Conservation (phyloP, 257 asterid genomes). For the Solanum virginianum region DNA sequence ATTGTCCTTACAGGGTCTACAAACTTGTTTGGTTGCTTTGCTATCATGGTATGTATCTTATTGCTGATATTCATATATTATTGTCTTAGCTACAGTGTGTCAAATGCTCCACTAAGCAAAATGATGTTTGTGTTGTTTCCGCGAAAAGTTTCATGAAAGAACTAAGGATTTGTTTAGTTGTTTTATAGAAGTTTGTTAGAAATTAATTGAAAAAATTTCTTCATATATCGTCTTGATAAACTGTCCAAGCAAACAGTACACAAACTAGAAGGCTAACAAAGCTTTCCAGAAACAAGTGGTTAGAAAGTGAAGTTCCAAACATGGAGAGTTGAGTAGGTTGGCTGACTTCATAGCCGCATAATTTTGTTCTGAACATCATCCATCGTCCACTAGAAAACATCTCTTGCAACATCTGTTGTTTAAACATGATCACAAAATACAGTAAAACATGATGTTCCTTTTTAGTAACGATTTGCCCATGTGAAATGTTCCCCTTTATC, state of each 20-base stretch:
- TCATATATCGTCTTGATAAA: background rate
- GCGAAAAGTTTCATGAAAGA: background rate
- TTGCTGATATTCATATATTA: background rate
- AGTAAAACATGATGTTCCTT: background rate
- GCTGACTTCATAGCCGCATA: background rate
- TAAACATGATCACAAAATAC: background rate
- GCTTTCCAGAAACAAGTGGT: background rate
- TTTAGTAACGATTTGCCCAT: background rate
- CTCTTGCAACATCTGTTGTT: background rate
- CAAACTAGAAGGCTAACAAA: background rate
- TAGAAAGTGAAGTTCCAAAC: background rate
- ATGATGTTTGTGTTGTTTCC: background rate
- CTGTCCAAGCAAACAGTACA: background rate
- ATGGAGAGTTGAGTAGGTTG: background rate
- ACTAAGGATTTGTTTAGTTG: background rate
- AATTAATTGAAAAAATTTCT: background rate
- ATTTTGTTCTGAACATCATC: background rate
- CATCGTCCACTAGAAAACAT: background rate
- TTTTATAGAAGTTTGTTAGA: background rate
- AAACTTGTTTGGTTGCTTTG: conserved; percentile 82
- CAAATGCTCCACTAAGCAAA: background rate
- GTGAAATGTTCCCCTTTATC: background rate
- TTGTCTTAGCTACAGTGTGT: background rate
- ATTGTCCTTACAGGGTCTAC: conserved; percentile 62
- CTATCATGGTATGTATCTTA: conserved; percentile 63